Percentiles rank a stretch among this genome's conserved stretches.
Evolutionary conservation across 1,284 basidiomycete species (phyloP).

Genomic region (Ceratobasidium sp.): DNA sequence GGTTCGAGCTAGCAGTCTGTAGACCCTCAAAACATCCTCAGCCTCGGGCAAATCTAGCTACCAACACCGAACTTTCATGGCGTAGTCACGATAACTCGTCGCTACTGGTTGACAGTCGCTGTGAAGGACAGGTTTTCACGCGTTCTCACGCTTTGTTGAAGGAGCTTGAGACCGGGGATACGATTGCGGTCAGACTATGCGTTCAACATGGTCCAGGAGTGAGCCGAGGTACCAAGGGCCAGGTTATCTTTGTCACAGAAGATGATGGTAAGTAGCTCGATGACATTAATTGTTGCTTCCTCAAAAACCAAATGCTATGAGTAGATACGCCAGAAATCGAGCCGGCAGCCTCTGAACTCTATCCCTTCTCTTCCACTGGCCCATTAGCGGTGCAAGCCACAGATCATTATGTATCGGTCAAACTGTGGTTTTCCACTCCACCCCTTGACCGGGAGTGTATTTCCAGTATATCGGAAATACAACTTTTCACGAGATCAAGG

Average conservation of each 20-base stretch:
- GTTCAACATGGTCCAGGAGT: neutral
- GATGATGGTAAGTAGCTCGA: neutral
- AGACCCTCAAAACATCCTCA: neutral
- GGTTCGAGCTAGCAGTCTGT: neutral
- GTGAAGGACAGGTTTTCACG: neutral
- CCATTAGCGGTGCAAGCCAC: neutral
- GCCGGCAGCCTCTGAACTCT: neutral
- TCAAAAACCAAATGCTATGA: neutral
- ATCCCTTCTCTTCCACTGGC: neutral
- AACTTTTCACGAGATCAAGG: neutral
- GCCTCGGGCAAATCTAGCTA: neutral
- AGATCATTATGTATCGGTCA: neutral
- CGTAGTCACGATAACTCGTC: neutral
- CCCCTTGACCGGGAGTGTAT: neutral
- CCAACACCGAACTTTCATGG: neutral
- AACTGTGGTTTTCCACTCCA: conserved; percentile 6
- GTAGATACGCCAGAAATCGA: neutral
- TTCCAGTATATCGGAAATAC: neutral
- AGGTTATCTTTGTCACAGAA: neutral
- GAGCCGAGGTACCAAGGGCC: neutral
- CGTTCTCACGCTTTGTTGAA: neutral
- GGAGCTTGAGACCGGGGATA: neutral
- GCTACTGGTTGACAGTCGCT: too few species aligned
- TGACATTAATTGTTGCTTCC: neutral
- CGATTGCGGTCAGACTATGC: neutral